Evolutionary conservation across 2,329 filamentous ascomycete species (phyloP).

Genomic region (Fusarium incarnatum): DNA sequence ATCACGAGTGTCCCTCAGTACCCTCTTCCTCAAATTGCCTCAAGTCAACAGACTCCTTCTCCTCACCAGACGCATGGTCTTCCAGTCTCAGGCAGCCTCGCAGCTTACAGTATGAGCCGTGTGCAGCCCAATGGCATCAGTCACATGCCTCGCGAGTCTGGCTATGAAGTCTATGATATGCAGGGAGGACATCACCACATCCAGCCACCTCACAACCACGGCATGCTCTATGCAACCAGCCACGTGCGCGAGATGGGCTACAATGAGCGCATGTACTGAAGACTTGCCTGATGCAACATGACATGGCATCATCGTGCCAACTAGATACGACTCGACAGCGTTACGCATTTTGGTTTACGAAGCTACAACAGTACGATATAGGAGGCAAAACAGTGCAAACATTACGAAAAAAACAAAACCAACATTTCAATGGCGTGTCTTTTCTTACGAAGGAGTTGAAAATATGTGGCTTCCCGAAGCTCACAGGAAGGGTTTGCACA

Average conservation of each 20-base stretch:
- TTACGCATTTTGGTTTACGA: constrained; percentile 16
- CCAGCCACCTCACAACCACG: constrained; percentile 40
- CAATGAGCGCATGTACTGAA: constrained; percentile 59
- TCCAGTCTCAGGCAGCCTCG: constrained; percentile 46
- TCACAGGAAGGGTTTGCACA: constrained; percentile 25
- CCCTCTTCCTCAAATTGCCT: constrained; percentile 46
- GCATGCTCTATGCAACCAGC: constrained; percentile 60
- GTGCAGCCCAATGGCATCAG: constrained; percentile 44
- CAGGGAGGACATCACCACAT: constrained; percentile 52
- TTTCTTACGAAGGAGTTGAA: constrained; percentile 35
- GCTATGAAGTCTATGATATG: constrained; percentile 61
- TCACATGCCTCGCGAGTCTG: constrained; percentile 48
- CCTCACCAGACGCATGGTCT: constrained; percentile 43
- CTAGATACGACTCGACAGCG: constrained; percentile 19
- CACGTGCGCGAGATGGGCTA: constrained; percentile 56
- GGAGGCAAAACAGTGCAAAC: constrained; percentile 40
- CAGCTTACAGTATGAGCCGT: constrained; percentile 51
- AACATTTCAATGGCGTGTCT: constrained; percentile 27
- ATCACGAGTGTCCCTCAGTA: constrained; percentile 38
- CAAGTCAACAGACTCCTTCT: constrained; percentile 35
- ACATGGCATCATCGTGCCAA: constrained; percentile 10
- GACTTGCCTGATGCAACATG: neutral
- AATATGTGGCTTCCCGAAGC: constrained; percentile 16
- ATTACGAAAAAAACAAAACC: constrained; percentile 27
- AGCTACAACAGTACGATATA: constrained; percentile 36